Evolutionary conservation across 2,329 filamentous ascomycete genomes (phyloP), one percentile per base, ranked within the genome.

Genomic region (Colletotrichum endophyticum): DNA sequence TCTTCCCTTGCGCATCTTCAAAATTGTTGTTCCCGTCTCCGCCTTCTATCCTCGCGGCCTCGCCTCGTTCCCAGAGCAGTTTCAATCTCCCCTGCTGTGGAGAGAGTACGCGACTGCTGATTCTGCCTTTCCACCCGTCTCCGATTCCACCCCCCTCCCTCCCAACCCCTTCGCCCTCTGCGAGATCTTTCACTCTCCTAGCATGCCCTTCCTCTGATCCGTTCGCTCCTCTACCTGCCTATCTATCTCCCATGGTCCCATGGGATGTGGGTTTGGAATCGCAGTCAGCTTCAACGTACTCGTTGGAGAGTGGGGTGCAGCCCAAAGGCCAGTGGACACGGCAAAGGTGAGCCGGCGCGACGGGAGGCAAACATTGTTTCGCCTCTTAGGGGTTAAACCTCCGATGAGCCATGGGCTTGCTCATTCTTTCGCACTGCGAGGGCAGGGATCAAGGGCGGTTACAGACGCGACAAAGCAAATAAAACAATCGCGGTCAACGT

Each of bases 361-460:
- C 62, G 61, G 69, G 61, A 76, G 63, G 49, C 59, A 72, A 77
- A 76, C 64, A 75, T 69, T 73, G 64, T 73, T 76, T 75, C 36
- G 68, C 39, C 68, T 56, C 66, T 70, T 59, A 34, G 34, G 27
- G 66, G 32, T 66, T 66, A 66, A 66, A 30, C 67, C 61, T 75
- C 72, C 53, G 73, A 44, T 9, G 39, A 44, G 39, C 39, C 39
- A 72, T 67, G 62, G 49, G 62, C 70, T 66, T 59, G 57, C 32
- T 72, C 49, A 66, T 59, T 53, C 49, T 57, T 44, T 57, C 62
- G 61, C 34, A 30, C 25, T 28, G 36, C 61, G 62, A 7, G 67
- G 73, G 36, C 53, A 72, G 73, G 68, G 68, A 53, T 75, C 34
- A 32, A n/a, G 28, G 44, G 34, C 25, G 13, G 11, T 62, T 28